phyloP scores from a whole-genome alignment of 768 basidiomycete species.

The Punctularia strigosozonata region DNA sequence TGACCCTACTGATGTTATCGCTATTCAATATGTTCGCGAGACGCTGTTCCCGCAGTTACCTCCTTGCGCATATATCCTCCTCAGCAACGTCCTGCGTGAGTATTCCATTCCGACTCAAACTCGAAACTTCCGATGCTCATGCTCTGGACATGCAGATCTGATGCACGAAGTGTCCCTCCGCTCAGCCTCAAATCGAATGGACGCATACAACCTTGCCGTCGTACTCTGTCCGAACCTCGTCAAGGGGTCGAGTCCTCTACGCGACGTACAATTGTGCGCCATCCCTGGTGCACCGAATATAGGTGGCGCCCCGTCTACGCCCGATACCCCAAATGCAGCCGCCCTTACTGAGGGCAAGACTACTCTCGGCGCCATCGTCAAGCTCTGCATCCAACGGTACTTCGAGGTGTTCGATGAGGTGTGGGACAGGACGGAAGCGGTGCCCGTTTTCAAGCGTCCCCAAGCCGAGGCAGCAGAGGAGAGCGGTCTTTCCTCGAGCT shows the following conservation, averaged over 20 bases:
- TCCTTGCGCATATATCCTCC: constrained; percentile 60
- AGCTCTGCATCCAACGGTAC: constrained; percentile 71
- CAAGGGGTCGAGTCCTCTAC: constrained; percentile 50
- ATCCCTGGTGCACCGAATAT: constrained; percentile 39
- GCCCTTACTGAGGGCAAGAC: constrained; percentile 33
- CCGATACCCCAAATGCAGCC: constrained; percentile 10
- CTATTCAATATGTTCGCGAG: constrained; percentile 57
- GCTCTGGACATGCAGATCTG: constrained; percentile 36
- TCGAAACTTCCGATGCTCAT: neutral
- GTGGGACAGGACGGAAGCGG: constrained; percentile 56
- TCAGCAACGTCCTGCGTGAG: constrained; percentile 40
- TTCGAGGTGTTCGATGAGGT: constrained; percentile 82
- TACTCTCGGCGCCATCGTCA: constrained; percentile 61
- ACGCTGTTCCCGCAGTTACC: constrained; percentile 54
- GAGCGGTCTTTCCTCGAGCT: no score
- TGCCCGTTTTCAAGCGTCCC: constrained; percentile 20
- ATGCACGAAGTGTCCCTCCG: constrained; percentile 70
- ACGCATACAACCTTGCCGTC: constrained; percentile 71
- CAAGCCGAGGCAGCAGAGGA: no score
- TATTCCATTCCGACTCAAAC: constrained; percentile 1
- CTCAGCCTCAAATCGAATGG: constrained; percentile 63
- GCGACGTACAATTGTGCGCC: constrained; percentile 65
- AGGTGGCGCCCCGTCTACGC: constrained; percentile 14
- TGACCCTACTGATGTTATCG: constrained; percentile 43
- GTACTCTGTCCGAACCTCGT: constrained; percentile 76